Percentiles rank a stretch among this genome's conserved stretches.
phyloP scores from a whole-genome alignment of 2,329 filamentous ascomycete species.

The Diaporthe amygdali region DNA sequence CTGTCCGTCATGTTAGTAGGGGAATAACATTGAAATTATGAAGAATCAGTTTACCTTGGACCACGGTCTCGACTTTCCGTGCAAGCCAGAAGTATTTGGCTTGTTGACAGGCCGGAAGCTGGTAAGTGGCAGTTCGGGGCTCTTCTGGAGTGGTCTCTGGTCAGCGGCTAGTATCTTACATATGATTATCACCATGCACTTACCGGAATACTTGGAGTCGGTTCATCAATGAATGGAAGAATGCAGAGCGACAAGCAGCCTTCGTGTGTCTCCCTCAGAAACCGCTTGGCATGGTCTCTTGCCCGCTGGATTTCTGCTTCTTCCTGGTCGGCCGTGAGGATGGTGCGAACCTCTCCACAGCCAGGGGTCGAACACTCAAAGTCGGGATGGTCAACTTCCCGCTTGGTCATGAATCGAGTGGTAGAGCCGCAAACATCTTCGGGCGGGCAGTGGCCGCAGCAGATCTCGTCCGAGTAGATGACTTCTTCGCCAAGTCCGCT shows the following conservation, averaged over 20 bases:
- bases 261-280: slow-evolving; percentile 16
- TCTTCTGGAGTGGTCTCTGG: not conserved
- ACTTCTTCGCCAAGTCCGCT: slow-evolving; percentile 24
- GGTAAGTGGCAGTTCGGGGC: not conserved
- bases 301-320: slow-evolving; percentile 18
- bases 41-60: slow-evolving; percentile 10
- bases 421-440: slow-evolving; percentile 19
- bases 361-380: slow-evolving; percentile 25
- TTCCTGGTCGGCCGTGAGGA: slow-evolving; percentile 1
- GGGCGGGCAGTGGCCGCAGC: slow-evolving; percentile 13
- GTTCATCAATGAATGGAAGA: slow-evolving; percentile 18
- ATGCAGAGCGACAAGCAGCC: slow-evolving; percentile 24
- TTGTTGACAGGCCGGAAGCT: slow-evolving; percentile 9
- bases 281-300: slow-evolving; percentile 20
- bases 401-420: slow-evolving; percentile 22
- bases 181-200: fast-evolving
- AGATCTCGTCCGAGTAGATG: slow-evolving; percentile 24
- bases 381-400: slow-evolving; percentile 18
- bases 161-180: not conserved
- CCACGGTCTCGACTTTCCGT: slow-evolving; percentile 22
- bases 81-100: not conserved
- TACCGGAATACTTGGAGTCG: not conserved
- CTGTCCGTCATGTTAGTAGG: not conserved
- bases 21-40: not conserved
- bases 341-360: not conserved